Evolutionary conservation across 768 basidiomycete species (phyloP), one percentile per base, ranked within the genome.

Genomic region (Lactarius trivialis): DNA sequence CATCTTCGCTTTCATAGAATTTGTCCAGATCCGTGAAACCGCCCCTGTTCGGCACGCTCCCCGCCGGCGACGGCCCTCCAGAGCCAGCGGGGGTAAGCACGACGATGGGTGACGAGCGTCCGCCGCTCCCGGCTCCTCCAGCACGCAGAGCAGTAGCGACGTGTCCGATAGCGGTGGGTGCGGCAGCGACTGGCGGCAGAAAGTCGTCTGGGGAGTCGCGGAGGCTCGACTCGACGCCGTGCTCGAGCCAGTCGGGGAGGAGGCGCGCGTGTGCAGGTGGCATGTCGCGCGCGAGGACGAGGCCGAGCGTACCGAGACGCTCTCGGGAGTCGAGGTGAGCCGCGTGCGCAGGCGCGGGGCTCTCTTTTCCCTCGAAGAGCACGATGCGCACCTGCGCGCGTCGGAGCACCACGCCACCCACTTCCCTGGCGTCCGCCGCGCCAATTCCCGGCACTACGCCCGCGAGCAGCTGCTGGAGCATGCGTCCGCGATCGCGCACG

Each of bases 241-340:
- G 79, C 72, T 95, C 92, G 6, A 89, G 78, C 95, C 95, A 97
- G 68, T 92, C 91, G 0, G 92, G 91, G 0, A 96, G 73, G 60
- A 62, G 77, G 34, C 72, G 76, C 60, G 86, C 83, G 49, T 78
- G 74, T 5, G 45, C 45, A 1, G 45, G 21, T 2, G 74, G 76
- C 71, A 84, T 77, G 12, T 76, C 73, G 70, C 79, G 83, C 2
- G 83, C 82, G 3, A 81, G 82, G 41, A 91, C 77, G 19, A 84
- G 74, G 11, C 81, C 82, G 63, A 91, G 74, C 2, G 90, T 85
- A 26, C 91, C 93, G 32, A 95, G 73, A 26, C 77, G 74, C 56
- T 76, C 72, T 56, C 75, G 73, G 51, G 78, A 73, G 53, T 71
- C 60, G 28, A 60, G 55, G 60, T 45, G 45, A 26, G 41, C 30